A percentile compares a stretch with the other conserved stretches of the same genome.
phyloP scores from a whole-genome alignment of 2,329 filamentous ascomycete species.

The Sclerotinia sclerotiorum region DNA sequence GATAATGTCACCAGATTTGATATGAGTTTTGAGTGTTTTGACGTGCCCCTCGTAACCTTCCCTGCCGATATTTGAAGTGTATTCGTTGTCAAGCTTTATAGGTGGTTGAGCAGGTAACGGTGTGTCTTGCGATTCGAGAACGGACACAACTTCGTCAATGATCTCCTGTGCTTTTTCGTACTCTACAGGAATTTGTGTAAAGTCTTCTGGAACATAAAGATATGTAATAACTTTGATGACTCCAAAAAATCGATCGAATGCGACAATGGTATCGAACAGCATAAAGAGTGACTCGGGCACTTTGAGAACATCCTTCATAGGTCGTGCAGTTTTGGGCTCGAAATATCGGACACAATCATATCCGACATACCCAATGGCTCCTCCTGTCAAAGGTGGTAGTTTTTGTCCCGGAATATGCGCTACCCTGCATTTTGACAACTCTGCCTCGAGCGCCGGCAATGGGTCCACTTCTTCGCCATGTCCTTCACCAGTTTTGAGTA shows the following conservation, averaged over 20 bases:
- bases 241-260: slow-evolving; percentile 92
- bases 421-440: slow-evolving; percentile 76
- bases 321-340: slow-evolving; percentile 89
- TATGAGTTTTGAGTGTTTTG: slow-evolving; percentile 82
- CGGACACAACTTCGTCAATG: slow-evolving; percentile 66
- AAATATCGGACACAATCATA: slow-evolving; percentile 99
- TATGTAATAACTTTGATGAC: slow-evolving; percentile 93
- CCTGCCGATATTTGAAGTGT: slow-evolving; percentile 88
- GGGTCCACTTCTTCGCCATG: slow-evolving; percentile 85
- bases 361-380: slow-evolving; percentile 93
- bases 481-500: slow-evolving; percentile 83
- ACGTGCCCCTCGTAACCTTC: slow-evolving; percentile 91
- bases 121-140: slow-evolving; percentile 71
- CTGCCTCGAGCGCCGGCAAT: slow-evolving; percentile 75
- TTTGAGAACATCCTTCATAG: slow-evolving; percentile 81
- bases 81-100: slow-evolving; percentile 72
- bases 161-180: slow-evolving; percentile 67
- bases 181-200: slow-evolving; percentile 60
- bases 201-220: slow-evolving; percentile 64
- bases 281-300: slow-evolving; percentile 96
- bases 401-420: slow-evolving; percentile 78
- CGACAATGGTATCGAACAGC: slow-evolving; percentile 92
- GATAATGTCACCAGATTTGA: slow-evolving; percentile 90
- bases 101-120: slow-evolving; percentile 75
- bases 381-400: slow-evolving; percentile 84